Evolutionary conservation across 177 flowering plant genomes (phyloP), one percentile per base, ranked within the genome.

Genomic region (Vitis hybrid): DNA sequence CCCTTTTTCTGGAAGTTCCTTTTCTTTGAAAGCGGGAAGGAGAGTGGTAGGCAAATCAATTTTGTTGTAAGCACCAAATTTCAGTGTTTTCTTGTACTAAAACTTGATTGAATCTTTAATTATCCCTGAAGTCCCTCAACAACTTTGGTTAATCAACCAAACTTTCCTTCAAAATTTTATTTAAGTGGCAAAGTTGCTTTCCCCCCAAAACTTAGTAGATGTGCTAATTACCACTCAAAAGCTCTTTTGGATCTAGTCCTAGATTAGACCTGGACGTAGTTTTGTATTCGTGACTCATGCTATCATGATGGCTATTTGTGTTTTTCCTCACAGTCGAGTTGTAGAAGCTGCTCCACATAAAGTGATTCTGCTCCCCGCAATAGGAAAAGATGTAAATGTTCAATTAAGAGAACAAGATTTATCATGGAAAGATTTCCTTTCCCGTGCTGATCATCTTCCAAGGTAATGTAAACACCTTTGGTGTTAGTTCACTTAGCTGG

Each of bases 341-440:
- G 76, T 86, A 40, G 95, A 92, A 75, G 95, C 97, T 73, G 75
- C 76, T 75, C 75, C 91, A 18, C 52, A 32, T 64, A 87, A 83
- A 80, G 92, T 78, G 55, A 82, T 96, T 65, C 97, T 93, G 64
- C 70, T 93, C 60, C 97, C 98, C 23, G 91, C 80, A 14, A 77
- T 26, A 70, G 98, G 95, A 68, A 69, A 83, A 60, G 84, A 87
- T 64, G 65, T 88, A 50, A 82, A 73, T 18, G 63, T 89, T 56
- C 77, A 80, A 62, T 60, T 96, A 70, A 85, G 98, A 78, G 82
- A 83, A 51, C 86, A 88, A 63, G 99, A 96, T 66, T 57, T 87
- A 58, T 79, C 93, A 60, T 96, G 98, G 99, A 83, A 75, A 54
- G 78, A 82, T 68, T 96, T 96, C 79, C 87, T 93, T 51, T 82